A percentile compares a stretch with the other conserved stretches of the same genome.
These are phyloP conservation scores for Trichoderma breve DNA, from an alignment of 2,329 filamentous ascomycete species.

Conservation along the genomic window DNA sequence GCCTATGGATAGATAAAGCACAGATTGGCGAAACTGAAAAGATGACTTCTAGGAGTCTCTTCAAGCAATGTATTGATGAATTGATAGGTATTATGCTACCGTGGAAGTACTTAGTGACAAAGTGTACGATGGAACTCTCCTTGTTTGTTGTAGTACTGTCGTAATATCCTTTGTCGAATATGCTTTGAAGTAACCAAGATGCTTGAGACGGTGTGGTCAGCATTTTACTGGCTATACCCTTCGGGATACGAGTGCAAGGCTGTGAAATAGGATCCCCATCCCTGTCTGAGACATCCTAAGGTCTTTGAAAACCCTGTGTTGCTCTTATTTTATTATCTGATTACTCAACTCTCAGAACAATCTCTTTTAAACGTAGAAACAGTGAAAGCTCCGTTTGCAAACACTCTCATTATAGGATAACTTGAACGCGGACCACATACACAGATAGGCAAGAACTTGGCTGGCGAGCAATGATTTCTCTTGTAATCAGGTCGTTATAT, in stretches of 20 bases:
- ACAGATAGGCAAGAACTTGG: neutral
- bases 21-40: neutral
- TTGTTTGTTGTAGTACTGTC: neutral
- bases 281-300: neutral
- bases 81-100: neutral
- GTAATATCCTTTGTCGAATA: neutral
- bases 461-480: neutral
- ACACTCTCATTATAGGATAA: neutral
- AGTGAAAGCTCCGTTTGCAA: neutral
- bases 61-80: neutral
- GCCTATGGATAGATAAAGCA: neutral
- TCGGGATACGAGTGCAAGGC: neutral
- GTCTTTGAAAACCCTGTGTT: neutral
- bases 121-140: neutral
- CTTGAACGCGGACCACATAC: neutral
- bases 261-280: neutral
- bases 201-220: neutral
- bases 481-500: neutral
- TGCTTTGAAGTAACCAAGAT: neutral
- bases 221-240: neutral
- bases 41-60: neutral
- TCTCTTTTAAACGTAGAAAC: neutral
- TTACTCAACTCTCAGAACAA: neutral
- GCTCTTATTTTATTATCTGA: neutral
- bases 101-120: neutral